Evolutionary conservation across 257 asterid species (phyloP), one percentile per base, ranked within the genome.

Genomic region (Lithospermum erythrorhizon): DNA sequence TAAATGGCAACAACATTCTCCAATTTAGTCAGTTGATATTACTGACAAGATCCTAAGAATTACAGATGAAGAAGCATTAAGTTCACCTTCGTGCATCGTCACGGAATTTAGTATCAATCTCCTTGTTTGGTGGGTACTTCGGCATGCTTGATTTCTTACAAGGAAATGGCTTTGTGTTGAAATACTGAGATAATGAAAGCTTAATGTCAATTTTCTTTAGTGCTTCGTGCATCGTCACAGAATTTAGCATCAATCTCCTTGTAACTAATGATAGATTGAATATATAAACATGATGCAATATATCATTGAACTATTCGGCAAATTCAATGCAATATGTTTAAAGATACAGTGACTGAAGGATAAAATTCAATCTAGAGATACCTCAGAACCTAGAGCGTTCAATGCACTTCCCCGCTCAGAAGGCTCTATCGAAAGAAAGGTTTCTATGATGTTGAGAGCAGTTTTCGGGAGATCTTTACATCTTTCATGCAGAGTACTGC

Each of bases 81-180:
- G 17, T 45, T 66, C 35, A 82, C 95, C 95, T 86, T 74, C 72
- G 77, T 15, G 72, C 84, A 6, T 84, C 95, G 57, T 89, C 95
- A 7, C 97, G 83, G 71, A 72, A 65, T 73, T 83, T 89, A 23
- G 96, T 96, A 77, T 93, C 99, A 30, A 89, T 89, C 83, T 93
- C 99, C 65, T 86, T 93, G 77, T 81, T 89, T 1, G 99, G 99
- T 6, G 95, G 96, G 79, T 78, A 89, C 70, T 78, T 84, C 0
- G 95, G 96, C 82, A 93, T 32, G 83, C 83, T 81, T 25, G 86
- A 79, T 3, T 96, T 88, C 21, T 86, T 94, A 67, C 97, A 93
- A 7, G 94, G 83, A 47, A 81, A 80, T 6, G 99, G 99, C 61
- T 73, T 72, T n/a, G 87, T 74, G 9, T 7, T 66, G 75, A 93